Base-by-base conservation (phyloP, 768 basidiomycete genomes). In the Suillus fuscotomentosus region DNA sequence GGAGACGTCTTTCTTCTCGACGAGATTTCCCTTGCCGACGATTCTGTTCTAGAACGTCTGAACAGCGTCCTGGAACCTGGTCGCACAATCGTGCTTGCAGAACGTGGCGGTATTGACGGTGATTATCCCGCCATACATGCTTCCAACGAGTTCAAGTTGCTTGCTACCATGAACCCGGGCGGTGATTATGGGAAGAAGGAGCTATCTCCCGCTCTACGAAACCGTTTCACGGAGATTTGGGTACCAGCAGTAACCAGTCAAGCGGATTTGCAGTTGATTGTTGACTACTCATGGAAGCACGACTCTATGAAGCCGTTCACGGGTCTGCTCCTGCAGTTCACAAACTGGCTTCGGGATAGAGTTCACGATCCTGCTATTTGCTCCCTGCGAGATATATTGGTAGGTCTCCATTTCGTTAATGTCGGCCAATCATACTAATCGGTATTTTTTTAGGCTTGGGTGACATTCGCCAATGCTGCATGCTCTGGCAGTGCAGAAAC, bases 131-230 rank as follows among this genome's bases (percentile, higher is more conserved):
- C 83, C 8, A 80, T 99, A 48, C 79, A 77, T 22, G 96, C 95
- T 9, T 73, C 79, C 8, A 78, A 83, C 4, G 78, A 77, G 1
- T 99, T 99, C 83, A 90, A 95, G 73, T 86, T 99, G 43, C 81
- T 98, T 0, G 95, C 97, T 3, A 99, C 97, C 3, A 99, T 99
- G 97, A 99, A 99, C 74, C 97, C 97, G 0, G 97, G 97, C 22
- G 97, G 97, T 15, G 97, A 99, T 72, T 99, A 96, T 70, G 97
- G 97, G 27, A 99, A 99, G 82, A 99, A 99, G 74, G 97, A 99
- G 73, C 80, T 99, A 2, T 99, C 97, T 2, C 97, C 96, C 39
- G 97, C 97, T 0, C 81, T 99, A 45, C 88, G 97, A 22, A 99
- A 99, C 77, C 88, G 97, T 5, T 99, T 99, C 78, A 99, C 97